Percentiles rank a stretch among this genome's conserved stretches.
These are phyloP conservation scores for Agastache rugosa DNA, from an alignment of 257 asterid species.

Conservation along the genomic window DNA sequence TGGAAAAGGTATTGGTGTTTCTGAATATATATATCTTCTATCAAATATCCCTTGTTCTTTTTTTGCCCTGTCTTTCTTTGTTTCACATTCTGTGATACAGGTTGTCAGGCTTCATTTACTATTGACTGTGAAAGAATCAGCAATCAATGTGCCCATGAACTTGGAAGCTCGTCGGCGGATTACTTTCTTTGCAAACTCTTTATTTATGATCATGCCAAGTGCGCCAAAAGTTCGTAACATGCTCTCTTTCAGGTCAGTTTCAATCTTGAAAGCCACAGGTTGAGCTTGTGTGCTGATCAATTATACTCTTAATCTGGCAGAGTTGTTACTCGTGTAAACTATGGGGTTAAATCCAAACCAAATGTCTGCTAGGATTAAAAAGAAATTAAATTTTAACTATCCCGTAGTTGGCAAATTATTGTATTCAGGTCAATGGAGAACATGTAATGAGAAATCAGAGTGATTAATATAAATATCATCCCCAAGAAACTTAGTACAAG, in stretches of 20 bases:
- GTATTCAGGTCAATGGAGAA: no score
- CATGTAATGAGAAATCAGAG: no score
- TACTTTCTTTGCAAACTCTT: conserved; percentile 93
- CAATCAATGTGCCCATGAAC: conserved; percentile 90
- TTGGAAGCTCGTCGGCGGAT: conserved; percentile 95
- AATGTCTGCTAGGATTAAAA: neutral
- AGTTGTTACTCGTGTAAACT: conserved; percentile 23
- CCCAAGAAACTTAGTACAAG: no score
- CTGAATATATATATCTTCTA: conserved; percentile 2
- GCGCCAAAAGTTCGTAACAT: conserved; percentile 97
- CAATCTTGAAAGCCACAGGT: conserved; percentile 32
- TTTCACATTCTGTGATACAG: conserved; percentile 47
- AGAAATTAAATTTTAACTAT: neutral
- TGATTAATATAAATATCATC: no score
- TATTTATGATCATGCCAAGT: conserved; percentile 92
- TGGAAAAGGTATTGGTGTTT: conserved; percentile 76
- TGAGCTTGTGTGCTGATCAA: conserved; percentile 32
- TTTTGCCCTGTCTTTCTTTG: neutral
- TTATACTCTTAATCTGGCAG: conserved; percentile 30
- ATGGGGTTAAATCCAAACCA: conserved; percentile 1
- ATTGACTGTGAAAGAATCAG: conserved; percentile 96
- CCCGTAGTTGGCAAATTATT: neutral
- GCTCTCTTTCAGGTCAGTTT: conserved; percentile 93
- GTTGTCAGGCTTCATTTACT: conserved; percentile 95
- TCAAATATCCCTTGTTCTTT: conserved; percentile 20